phyloP scores from a whole-genome alignment of 2,329 filamentous ascomycete genomes.

The Aspergillus sp. region DNA sequence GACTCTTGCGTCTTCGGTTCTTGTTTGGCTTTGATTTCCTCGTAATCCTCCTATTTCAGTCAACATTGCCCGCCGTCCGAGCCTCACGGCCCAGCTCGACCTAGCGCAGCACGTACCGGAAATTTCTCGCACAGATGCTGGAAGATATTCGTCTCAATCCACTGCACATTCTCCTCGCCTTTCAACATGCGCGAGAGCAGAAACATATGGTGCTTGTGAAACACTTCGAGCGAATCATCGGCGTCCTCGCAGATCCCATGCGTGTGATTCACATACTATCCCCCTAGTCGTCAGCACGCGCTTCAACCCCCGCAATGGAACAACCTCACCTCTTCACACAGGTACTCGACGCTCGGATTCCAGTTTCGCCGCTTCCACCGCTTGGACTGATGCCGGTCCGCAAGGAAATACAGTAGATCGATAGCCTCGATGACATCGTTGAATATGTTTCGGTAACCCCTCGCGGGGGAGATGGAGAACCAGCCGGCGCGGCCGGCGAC shows the following conservation, averaged over 20 bases:
- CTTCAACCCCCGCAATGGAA: background rate
- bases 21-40: constrained; percentile 25
- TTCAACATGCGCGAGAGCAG: constrained; percentile 48
- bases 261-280: constrained; percentile 42
- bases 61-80: background rate
- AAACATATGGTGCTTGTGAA: constrained; percentile 45
- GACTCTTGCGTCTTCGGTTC: constrained; percentile 20
- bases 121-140: constrained; percentile 44
- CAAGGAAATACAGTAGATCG: constrained; percentile 59
- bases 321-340: constrained; percentile 39
- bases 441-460: constrained; percentile 52
- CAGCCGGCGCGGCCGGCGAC: constrained; percentile 61
- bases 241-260: constrained; percentile 42
- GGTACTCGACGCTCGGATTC: constrained; percentile 36
- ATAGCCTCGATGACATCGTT: constrained; percentile 59
- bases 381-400: constrained; percentile 53
- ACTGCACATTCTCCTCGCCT: constrained; percentile 44
- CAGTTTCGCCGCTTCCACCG: constrained; percentile 30
- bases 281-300: background rate
- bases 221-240: constrained; percentile 46
- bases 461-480: constrained; percentile 56
- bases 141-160: constrained; percentile 44
- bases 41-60: constrained; percentile 32
- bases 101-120: constrained; percentile 26
- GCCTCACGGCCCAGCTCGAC: background rate